phyloP scores from a whole-genome alignment of 2,329 filamentous ascomycete genomes.

The Coleophoma cylindrospora region DNA sequence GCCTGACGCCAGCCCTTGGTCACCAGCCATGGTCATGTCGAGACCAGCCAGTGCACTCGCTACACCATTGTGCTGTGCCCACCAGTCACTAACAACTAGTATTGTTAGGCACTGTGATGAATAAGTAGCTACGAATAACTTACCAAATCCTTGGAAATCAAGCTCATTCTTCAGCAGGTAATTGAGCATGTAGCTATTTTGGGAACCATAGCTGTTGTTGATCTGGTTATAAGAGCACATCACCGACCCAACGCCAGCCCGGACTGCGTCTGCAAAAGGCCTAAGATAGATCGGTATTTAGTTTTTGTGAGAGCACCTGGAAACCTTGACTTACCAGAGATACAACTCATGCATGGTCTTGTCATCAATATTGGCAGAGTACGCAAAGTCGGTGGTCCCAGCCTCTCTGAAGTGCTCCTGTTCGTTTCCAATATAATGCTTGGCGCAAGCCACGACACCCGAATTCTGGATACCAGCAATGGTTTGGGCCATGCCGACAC shows the following conservation, averaged over 20 bases:
- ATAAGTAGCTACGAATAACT: not conserved
- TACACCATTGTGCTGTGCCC: slow-evolving; percentile 66
- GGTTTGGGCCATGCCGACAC: slow-evolving; percentile 64
- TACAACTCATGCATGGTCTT: slow-evolving; percentile 57
- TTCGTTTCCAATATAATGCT: slow-evolving; percentile 67
- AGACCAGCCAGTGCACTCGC: slow-evolving; percentile 68
- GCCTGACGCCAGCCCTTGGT: slow-evolving; percentile 69
- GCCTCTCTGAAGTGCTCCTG: slow-evolving; percentile 47
- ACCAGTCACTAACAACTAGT: slow-evolving; percentile 70
- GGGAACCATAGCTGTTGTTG: slow-evolving; percentile 76
- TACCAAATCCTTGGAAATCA: slow-evolving; percentile 69
- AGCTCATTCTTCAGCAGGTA: slow-evolving; percentile 74
- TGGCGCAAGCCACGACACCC: slow-evolving; percentile 77
- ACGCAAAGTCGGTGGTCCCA: slow-evolving; percentile 52
- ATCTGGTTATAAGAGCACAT: slow-evolving; percentile 74
- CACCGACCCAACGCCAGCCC: slow-evolving; percentile 70
- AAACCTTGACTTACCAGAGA: slow-evolving; percentile 34
- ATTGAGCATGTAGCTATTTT: slow-evolving; percentile 73
- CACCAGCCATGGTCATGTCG: slow-evolving; percentile 84
- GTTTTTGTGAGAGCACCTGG: not conserved
- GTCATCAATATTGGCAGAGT: slow-evolving; percentile 59
- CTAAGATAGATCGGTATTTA: slow-evolving; percentile 12
- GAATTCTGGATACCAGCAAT: slow-evolving; percentile 76
- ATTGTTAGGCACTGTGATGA: slow-evolving; percentile 4
- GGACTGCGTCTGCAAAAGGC: slow-evolving; percentile 51